Conservation (phyloP, 1,284 basidiomycete genomes). For the Trichosporon ovoides region DNA sequence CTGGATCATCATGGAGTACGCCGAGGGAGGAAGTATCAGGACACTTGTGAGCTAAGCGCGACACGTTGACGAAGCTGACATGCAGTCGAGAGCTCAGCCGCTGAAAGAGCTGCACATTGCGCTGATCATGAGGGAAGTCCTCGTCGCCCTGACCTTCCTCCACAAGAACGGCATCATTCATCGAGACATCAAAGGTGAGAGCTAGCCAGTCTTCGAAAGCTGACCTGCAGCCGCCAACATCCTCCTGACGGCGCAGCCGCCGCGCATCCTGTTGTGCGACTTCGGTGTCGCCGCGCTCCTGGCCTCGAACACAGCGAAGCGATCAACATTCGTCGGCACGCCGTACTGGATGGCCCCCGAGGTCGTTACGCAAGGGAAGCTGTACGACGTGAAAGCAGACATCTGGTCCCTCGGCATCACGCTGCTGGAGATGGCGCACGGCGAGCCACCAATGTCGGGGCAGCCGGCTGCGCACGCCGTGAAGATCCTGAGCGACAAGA, state of each 20-base stretch:
- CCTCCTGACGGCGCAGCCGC: conserved; percentile 70
- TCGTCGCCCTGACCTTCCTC: conserved; percentile 77
- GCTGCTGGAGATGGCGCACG: conserved; percentile 81
- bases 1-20: conserved; percentile 99
- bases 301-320: conserved; percentile 77
- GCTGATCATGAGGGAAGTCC: conserved; percentile 82
- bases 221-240: conserved; percentile 71
- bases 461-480: conserved; percentile 82
- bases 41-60: conserved; percentile 57
- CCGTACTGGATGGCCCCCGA: conserved; percentile 99
- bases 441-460: conserved; percentile 60
- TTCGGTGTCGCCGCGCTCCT: conserved; percentile 95
- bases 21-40: conserved; percentile 89
- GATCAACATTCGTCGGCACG: conserved; percentile 91
- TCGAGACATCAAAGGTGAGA: conserved; percentile 75
- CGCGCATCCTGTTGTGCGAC: conserved; percentile 89
- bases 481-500: conserved; percentile 76
- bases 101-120: conserved; percentile 86
- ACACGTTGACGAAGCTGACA: conserved; percentile 50
- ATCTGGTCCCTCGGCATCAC: conserved; percentile 96
- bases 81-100: conserved; percentile 72
- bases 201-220: neutral
- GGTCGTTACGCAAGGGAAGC: conserved; percentile 77
- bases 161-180: conserved; percentile 94
- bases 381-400: conserved; percentile 93